phyloP scores from a whole-genome alignment of 2,329 filamentous ascomycete genomes.

The Aureobasidium zeae region DNA sequence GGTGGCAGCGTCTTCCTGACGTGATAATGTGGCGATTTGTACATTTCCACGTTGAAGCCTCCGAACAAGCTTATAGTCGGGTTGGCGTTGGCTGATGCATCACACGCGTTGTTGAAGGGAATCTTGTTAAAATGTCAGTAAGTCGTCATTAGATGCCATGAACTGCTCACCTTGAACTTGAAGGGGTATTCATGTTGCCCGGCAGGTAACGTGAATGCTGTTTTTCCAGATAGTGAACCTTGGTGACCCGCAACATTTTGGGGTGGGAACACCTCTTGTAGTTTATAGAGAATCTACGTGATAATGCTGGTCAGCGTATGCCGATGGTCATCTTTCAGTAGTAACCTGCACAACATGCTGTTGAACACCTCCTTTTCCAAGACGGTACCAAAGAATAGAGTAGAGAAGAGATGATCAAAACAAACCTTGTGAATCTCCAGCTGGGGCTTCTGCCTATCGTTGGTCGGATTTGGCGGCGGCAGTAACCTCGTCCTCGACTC shows the following conservation, averaged over 20 bases:
- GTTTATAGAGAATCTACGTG: slow-evolving; percentile 59
- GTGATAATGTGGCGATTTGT: slow-evolving; percentile 48
- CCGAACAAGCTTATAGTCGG: slow-evolving; percentile 35
- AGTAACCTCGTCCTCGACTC: slow-evolving; percentile 61
- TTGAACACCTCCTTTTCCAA: too few species aligned
- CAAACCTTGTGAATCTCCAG: slow-evolving; percentile 44
- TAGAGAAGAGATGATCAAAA: neutral
- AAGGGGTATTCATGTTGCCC: slow-evolving; percentile 71
- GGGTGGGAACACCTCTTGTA: slow-evolving; percentile 63
- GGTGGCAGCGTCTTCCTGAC: slow-evolving; percentile 81
- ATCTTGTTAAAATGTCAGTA: slow-evolving; percentile 27
- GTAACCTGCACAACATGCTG: too few species aligned
- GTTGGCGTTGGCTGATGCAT: slow-evolving; percentile 33
- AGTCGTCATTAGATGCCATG: neutral
- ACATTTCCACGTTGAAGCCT: slow-evolving; percentile 37
- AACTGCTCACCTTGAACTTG: slow-evolving; percentile 55
- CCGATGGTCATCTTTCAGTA: too few species aligned
- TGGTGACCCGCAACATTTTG: slow-evolving; percentile 24
- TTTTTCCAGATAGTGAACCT: slow-evolving; percentile 21
- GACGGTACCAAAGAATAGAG: too few species aligned
- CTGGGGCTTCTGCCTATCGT: slow-evolving; percentile 37
- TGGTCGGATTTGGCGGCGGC: slow-evolving; percentile 36
- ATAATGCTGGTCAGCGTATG: neutral
- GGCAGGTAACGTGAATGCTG: slow-evolving; percentile 51
- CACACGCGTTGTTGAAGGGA: slow-evolving; percentile 64